phyloP scores from a whole-genome alignment of 2,329 filamentous ascomycete species.

The Clarireedia paspali region DNA sequence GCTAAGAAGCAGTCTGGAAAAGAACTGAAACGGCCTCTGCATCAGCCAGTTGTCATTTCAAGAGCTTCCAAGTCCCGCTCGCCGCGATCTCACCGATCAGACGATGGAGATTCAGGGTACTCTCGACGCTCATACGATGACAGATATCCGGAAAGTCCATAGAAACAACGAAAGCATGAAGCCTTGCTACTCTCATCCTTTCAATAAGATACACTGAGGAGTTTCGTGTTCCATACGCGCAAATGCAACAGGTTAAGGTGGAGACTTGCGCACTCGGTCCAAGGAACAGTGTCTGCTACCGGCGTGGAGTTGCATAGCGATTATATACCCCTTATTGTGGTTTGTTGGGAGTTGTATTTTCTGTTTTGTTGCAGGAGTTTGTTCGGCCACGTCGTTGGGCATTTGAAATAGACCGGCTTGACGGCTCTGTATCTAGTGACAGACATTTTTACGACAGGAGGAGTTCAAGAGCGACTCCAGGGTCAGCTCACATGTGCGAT shows the following conservation, averaged over 20 bases:
- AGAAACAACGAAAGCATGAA: conserved; percentile 11
- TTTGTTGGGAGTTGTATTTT: background rate
- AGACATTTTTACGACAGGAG: too few relatives aligned
- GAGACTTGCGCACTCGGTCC: background rate
- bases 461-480: too few relatives aligned
- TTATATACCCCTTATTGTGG: background rate
- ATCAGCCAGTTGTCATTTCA: conserved; percentile 46
- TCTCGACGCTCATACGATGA: conserved; percentile 19
- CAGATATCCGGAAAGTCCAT: conserved; percentile 14
- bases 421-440: too few relatives aligned
- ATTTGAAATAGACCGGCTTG: background rate
- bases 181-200: background rate
- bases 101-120: conserved; percentile 16
- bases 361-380: background rate
- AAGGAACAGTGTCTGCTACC: background rate
- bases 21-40: conserved; percentile 47
- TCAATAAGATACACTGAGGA: conserved; percentile 1
- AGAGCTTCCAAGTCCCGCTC: conserved; percentile 28
- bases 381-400: background rate
- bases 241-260: background rate
- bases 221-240: background rate
- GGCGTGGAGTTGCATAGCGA: background rate
- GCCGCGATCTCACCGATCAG: conserved; percentile 14
- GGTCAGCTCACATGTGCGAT: too few relatives aligned
- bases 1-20: conserved; percentile 37